phyloP scores from a whole-genome alignment of 306 rosid species.

The Geum urbanum region DNA sequence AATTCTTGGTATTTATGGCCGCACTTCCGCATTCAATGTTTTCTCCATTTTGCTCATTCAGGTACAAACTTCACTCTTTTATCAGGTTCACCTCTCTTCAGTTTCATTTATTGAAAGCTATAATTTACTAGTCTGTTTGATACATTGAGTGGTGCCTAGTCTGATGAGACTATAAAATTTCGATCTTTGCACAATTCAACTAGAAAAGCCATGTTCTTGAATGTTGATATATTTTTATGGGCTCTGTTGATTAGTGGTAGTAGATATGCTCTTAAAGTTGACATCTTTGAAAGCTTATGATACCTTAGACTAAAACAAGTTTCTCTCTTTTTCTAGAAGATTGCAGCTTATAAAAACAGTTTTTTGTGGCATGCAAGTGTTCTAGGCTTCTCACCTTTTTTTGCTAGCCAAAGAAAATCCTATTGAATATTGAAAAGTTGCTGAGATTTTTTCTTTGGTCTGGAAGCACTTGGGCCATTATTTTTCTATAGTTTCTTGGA shows the following conservation, averaged over 20 bases:
- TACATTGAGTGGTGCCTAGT: background rate
- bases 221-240: background rate
- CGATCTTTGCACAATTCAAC: background rate
- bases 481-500: background rate
- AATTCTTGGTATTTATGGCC: constrained; percentile 39
- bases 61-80: constrained; percentile 33
- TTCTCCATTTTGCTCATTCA: constrained; percentile 53
- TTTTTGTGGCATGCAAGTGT: background rate
- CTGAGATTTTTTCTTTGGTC: background rate
- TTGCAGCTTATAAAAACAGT: background rate
- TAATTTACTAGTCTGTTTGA: background rate
- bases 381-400: background rate
- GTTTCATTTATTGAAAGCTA: background rate
- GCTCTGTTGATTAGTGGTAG: background rate
- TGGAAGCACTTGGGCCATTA: too few relatives aligned
- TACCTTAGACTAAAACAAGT: background rate
- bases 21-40: constrained; percentile 39
- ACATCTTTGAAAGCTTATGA: background rate
- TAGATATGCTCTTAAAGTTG: background rate
- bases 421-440: background rate
- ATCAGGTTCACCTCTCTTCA: background rate
- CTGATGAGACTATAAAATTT: background rate
- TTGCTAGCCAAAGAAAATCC: background rate
- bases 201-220: background rate
- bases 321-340: background rate